Evolutionary conservation across 495 filamentous ascomycete genomes (phyloP).

Genomic region (Daldinia decipiens): DNA sequence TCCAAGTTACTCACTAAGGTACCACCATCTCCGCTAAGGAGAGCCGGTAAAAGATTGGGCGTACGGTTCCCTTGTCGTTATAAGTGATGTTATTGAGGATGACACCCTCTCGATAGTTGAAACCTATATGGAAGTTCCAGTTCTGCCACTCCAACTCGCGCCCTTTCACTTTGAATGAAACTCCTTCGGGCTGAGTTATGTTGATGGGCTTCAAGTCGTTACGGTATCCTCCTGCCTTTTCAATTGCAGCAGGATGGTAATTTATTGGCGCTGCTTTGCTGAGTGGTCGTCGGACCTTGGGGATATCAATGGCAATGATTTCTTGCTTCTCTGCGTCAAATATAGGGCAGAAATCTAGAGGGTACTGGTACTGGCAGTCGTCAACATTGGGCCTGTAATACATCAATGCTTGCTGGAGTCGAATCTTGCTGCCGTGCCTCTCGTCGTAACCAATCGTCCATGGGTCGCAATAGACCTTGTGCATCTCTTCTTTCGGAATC

Average conservation of each 20-base stretch:
- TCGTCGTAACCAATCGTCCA: slow-evolving; percentile 98
- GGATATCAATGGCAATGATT: slow-evolving; percentile 91
- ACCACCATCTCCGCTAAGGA: slow-evolving; percentile 97
- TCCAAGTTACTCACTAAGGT: slow-evolving; percentile 67
- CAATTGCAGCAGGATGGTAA: slow-evolving; percentile 79
- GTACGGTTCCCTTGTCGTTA: slow-evolving; percentile 84
- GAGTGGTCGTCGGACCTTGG: slow-evolving; percentile 78
- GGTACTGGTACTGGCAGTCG: slow-evolving; percentile 90
- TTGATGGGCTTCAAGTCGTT: slow-evolving; percentile 90
- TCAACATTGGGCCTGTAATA: slow-evolving; percentile 91
- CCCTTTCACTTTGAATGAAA: slow-evolving; percentile 86
- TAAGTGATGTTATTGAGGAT: slow-evolving; percentile 91
- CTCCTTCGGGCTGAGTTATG: slow-evolving; percentile 94
- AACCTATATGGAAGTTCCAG: slow-evolving; percentile 93
- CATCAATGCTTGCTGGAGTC: slow-evolving; percentile 93
- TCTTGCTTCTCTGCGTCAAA: slow-evolving; percentile 84
- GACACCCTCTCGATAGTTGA: slow-evolving; percentile 96
- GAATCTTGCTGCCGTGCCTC: slow-evolving; percentile 80
- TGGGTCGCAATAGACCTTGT: slow-evolving; percentile 88
- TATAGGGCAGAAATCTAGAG: slow-evolving; percentile 94
- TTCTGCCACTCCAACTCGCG: slow-evolving; percentile 91
- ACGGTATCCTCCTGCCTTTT: slow-evolving; percentile 79
- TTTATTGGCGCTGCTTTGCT: slow-evolving; percentile 80
- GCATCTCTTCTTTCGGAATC: slow-evolving; percentile 86
- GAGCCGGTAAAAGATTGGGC: slow-evolving; percentile 89